Evolutionary conservation across 176 grass and related monocot species (phyloP), one percentile per base, ranked within the genome.

Genomic region (Pontederia paniculata): DNA sequence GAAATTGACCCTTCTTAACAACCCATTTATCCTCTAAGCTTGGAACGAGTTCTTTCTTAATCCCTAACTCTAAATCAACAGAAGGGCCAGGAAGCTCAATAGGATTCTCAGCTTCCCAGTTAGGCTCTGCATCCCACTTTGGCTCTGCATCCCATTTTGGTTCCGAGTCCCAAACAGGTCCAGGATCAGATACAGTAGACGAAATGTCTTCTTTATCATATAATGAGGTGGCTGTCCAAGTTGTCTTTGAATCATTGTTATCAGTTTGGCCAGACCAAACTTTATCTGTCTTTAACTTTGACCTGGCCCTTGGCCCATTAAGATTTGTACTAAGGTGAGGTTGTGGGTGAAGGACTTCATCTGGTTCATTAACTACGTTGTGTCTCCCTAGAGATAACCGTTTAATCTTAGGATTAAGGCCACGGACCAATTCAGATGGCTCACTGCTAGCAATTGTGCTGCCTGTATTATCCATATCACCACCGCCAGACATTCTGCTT

Each of bases 1-100:
- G 84, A 75, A 88, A 98, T 50, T 84, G 73, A 17, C 94, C 94
- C 72, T 98, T 93, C 59, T 81, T 82, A 25, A 91, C 63, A 68
- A 98, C 78, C 94, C 94, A 98, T 72, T 84, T 84, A 63, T 98
- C 94, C 76, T 93, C 94, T 73, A 98, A 82, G 65, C 73, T 93
- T 55, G 94, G 94, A 50, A 98, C 94, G 60, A 82, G 80, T 74
- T 94, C 83, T 67, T 66, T 70, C 10, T 48, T 42, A 64, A 63
- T 66, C 48, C 74, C 63, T 8, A 78, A 73, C 69, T 81, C 86
- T 55, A 23, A 62, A 23, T 74, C 79, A 44, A 72, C 75, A 16
- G 12, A 13, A 13, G 46, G 46, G 3, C 9, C 46, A 10, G 10
- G 2, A 0, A 49, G 15, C 15, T 49, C 46, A 49, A 49, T 3